phyloP scores from a whole-genome alignment of 139 green algal genomes.

The Chara braunii region DNA sequence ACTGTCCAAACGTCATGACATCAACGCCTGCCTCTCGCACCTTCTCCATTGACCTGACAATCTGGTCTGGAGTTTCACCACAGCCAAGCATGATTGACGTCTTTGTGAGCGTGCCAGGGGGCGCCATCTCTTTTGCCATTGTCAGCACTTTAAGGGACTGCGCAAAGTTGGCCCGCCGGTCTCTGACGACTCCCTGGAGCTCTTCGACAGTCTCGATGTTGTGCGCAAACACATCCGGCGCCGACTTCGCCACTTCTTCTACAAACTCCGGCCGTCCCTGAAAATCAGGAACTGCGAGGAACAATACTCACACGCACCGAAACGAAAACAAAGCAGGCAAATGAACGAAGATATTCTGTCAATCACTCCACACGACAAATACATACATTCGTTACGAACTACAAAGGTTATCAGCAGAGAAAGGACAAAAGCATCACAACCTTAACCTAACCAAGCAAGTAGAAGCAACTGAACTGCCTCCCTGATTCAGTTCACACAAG shows the following conservation, averaged over 20 bases:
- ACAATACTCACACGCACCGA: too few relatives aligned
- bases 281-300: slow-evolving; percentile 79
- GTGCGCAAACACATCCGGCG: slow-evolving; percentile 96
- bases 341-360: too few relatives aligned
- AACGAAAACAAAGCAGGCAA: too few relatives aligned
- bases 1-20: slow-evolving; percentile 98
- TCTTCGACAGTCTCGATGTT: slow-evolving; percentile 95
- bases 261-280: slow-evolving; percentile 70
- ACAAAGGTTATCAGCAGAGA: too few relatives aligned
- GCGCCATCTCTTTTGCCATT: slow-evolving; percentile 68
- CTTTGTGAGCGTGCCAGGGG: slow-evolving; percentile 68
- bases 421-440: too few relatives aligned
- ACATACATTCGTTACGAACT: too few relatives aligned
- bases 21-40: slow-evolving; percentile 66
- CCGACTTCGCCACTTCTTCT: slow-evolving; percentile 59
- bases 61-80: slow-evolving; percentile 77
- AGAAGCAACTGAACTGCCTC: too few relatives aligned
- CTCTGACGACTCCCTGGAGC: slow-evolving; percentile 72
- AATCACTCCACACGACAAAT: too few relatives aligned
- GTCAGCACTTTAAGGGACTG: slow-evolving; percentile 76
- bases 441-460: too few relatives aligned
- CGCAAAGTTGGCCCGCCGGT: slow-evolving; percentile 79
- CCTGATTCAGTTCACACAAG: too few relatives aligned
- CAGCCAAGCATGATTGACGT: slow-evolving; percentile 96
- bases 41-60: slow-evolving; percentile 49